Evolutionary conservation across 148 eudicot species (phyloP).

Genomic region (Heliamphora exappendiculata): DNA sequence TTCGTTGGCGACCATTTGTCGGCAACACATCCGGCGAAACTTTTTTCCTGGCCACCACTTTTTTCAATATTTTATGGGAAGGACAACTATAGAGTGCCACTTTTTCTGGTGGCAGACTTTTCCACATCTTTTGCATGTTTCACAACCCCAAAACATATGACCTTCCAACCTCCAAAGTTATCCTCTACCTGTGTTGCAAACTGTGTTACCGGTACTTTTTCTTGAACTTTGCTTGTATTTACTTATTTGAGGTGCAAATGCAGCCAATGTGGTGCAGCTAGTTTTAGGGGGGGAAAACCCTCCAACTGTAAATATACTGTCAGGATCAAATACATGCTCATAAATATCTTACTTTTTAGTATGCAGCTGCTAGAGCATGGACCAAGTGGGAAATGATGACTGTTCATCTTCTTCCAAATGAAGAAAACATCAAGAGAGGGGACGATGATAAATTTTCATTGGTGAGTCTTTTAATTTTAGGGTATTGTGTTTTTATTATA

Average conservation of each 20-base stretch:
- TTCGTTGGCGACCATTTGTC: too few relatives aligned
- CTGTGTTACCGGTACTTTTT: neutral
- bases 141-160: too few relatives aligned
- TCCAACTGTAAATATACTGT: neutral
- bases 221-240: neutral
- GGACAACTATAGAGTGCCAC: too few relatives aligned
- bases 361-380: constrained; percentile 94
- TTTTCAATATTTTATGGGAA: too few relatives aligned
- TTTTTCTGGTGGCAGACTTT: too few relatives aligned
- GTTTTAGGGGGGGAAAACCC: too few relatives aligned
- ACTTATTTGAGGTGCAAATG: too few relatives aligned
- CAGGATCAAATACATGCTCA: neutral
- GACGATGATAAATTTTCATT: constrained; percentile 78
- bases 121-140: too few relatives aligned
- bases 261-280: too few relatives aligned
- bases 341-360: constrained; percentile 25
- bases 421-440: constrained; percentile 72
- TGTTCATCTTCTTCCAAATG: constrained; percentile 74
- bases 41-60: too few relatives aligned
- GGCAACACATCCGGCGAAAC: too few relatives aligned
- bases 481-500: neutral
- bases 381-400: constrained; percentile 99
- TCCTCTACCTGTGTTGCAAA: neutral
- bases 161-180: too few relatives aligned
- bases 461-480: constrained; percentile 37